Evolutionary conservation across 2,329 filamentous ascomycete species (phyloP), one percentile per base, ranked within the genome.

Genomic region (Exophiala alcalophila): DNA sequence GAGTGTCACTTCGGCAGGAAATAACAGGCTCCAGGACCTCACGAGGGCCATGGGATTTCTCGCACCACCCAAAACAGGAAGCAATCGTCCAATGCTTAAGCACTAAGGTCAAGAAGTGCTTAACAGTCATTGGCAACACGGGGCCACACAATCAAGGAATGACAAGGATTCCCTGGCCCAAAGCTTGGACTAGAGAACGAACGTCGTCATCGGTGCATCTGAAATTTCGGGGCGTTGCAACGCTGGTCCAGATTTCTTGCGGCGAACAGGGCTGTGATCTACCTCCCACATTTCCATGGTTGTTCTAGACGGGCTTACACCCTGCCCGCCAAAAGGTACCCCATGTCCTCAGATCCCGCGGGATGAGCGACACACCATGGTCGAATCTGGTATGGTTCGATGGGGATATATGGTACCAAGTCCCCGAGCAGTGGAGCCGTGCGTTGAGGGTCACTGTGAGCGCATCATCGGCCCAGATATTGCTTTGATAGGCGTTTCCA

Each of bases 221-320:
- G 14, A 40, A 23, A 35, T 27, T 36, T 31, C 32, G 41, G 30
- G 18, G 44, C 16, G 44, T 47, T 47, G 38, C 34, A 47, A 41
- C 38, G 38, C 32, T 41, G 38, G 38, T 37, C 32, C 23, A 27
- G 37, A 30, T n/a, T n/a, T n/a, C n/a, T n/a, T n/a, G n/a, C n/a
- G n/a, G 32, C 5, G 12, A 23, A 28, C 27, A 37, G 20, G 21
- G 10, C 31, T 16, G 37, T n/a, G n/a, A 41, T 41, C 32, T n/a
- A 16, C 14, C 32, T 21, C 12, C 19, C 19, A 15, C 11, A n/a
- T 40, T 40, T 12, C 43, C 37, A 28, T 26, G 20, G 29, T 35
- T 19, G 31, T 35, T 32, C 11, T 10, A 18, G 16, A 18, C 24
- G 19, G 18, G 10, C 24, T 32, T 4, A 20, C 15, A 4, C 10